phyloP scores from a whole-genome alignment of 768 basidiomycete genomes.

The Pholiota conissans region DNA sequence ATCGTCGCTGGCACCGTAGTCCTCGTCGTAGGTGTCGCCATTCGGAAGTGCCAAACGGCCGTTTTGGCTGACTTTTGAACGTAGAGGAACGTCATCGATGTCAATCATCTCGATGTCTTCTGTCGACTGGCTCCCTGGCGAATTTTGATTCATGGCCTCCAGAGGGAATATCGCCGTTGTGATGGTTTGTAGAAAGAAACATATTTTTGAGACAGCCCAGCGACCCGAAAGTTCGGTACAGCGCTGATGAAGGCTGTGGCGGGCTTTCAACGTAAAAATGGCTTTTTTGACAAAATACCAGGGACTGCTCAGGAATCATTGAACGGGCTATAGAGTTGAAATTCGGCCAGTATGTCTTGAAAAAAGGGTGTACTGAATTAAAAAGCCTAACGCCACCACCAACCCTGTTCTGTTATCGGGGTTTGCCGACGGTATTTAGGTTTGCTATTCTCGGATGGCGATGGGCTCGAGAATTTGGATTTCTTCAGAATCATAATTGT shows the following conservation, averaged over 20 bases:
- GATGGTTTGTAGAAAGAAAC: slow-evolving; percentile 4
- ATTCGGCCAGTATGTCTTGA: neutral
- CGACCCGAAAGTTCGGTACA: slow-evolving; percentile 1
- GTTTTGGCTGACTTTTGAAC: slow-evolving; percentile 12
- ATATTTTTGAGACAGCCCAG: slow-evolving; percentile 2
- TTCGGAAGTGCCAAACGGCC: neutral
- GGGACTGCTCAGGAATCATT: neutral
- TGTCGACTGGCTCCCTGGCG: slow-evolving; percentile 27
- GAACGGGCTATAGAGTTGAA: neutral
- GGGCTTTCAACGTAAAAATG: neutral
- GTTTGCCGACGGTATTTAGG: neutral
- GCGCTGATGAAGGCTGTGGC: neutral
- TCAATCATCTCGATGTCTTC: slow-evolving; percentile 38
- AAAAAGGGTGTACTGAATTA: neutral
- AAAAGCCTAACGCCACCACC: neutral
- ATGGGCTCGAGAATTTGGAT: neutral
- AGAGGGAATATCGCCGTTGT: slow-evolving; percentile 6
- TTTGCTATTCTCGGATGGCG: neutral
- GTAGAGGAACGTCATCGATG: slow-evolving; percentile 23
- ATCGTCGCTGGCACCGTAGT: slow-evolving; percentile 26
- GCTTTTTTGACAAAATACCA: neutral
- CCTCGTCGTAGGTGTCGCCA: slow-evolving; percentile 1
- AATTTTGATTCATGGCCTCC: slow-evolving; percentile 29
- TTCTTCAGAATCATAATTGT: neutral
- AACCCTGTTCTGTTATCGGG: neutral